Evolutionary conservation across 805 yeast genomes (phyloP), one percentile per base, ranked within the genome.

Genomic region (Candida tallmaniae): DNA sequence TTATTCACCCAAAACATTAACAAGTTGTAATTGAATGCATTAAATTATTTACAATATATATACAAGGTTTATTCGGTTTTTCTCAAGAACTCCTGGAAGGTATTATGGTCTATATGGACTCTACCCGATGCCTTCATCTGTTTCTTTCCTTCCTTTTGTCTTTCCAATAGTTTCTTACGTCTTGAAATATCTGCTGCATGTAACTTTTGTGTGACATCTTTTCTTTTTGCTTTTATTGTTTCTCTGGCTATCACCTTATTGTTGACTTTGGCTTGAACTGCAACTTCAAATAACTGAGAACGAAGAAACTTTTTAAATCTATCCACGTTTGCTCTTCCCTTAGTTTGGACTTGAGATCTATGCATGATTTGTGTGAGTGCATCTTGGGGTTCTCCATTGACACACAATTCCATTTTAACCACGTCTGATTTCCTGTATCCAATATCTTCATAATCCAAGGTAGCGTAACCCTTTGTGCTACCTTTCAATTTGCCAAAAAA

Each of bases 101-200:
- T 95, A 45, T 87, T 94, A 40, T 81, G 82, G 41, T 84, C 79
- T 32, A 90, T 83, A 27, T 71, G 65, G 12, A 90, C 84, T 34
- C 77, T 75, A 10, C 97, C 97, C 10, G 80, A 70, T 11, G 83
- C 69, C 58, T 83, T 82, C 81, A 90, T 70, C 41, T 72, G 73
- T 59, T 83, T 86, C 61, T 93, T 93, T 24, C 98, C 98, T 52
- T 86, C 96, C 57, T 89, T 90, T 52, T 90, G 98, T 48, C 83
- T 82, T 36, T 74, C 86, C 34, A 90, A 65, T 46, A 90, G 70
- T 60, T 90, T 90, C 67, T 88, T 88, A 42, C 96, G 72, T 62
- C 98, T 73, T 0, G 94, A 75, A 22, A 89, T 76, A 65, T 90
- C 98, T 13, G 96, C 80, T 0, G 97, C 98, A 58, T 90, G 97